phyloP scores from a whole-genome alignment of 495 filamentous ascomycete genomes.

The Penicillium turbatum region DNA sequence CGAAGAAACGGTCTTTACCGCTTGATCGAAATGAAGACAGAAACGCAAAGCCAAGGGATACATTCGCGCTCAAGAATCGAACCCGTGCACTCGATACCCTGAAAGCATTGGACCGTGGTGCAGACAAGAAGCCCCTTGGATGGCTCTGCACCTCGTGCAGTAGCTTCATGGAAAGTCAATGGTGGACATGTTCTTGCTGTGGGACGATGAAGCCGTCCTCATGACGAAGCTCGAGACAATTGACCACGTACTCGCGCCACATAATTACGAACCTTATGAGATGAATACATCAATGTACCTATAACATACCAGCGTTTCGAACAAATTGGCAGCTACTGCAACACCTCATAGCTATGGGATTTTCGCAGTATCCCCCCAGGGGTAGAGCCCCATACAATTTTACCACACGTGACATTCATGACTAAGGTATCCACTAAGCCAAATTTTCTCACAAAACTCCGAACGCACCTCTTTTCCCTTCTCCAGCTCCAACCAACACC shows the following conservation, averaged over 20 bases:
- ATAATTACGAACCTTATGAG: not conserved
- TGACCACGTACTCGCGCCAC: not conserved
- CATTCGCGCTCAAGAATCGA: conserved; percentile 34
- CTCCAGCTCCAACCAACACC: conserved; percentile 5
- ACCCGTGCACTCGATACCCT: conserved; percentile 37
- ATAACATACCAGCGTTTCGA: too few species aligned
- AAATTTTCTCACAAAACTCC: conserved; percentile 10
- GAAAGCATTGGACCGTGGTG: conserved; percentile 32
- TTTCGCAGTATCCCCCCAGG: too few species aligned
- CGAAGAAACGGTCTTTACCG: conserved; percentile 24
- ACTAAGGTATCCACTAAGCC: conserved; percentile 12
- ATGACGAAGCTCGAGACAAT: conserved; percentile 15
- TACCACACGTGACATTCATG: conserved; percentile 9
- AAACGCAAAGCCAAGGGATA: conserved; percentile 12
- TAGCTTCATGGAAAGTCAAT: conserved; percentile 62
- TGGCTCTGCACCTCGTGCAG: conserved; percentile 71
- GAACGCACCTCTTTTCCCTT: conserved; percentile 5
- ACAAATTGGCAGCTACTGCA: too few species aligned
- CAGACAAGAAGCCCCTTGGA: conserved; percentile 45
- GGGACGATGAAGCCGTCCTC: conserved; percentile 63
- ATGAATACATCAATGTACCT: not conserved
- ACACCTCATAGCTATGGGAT: too few species aligned
- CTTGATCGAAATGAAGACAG: conserved; percentile 4
- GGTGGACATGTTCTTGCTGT: conserved; percentile 74
- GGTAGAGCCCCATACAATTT: too few species aligned